A percentile compares a stretch with the other conserved stretches of the same genome.
phyloP scores from a whole-genome alignment of 768 basidiomycete species.

The Tricholoma matsutake region DNA sequence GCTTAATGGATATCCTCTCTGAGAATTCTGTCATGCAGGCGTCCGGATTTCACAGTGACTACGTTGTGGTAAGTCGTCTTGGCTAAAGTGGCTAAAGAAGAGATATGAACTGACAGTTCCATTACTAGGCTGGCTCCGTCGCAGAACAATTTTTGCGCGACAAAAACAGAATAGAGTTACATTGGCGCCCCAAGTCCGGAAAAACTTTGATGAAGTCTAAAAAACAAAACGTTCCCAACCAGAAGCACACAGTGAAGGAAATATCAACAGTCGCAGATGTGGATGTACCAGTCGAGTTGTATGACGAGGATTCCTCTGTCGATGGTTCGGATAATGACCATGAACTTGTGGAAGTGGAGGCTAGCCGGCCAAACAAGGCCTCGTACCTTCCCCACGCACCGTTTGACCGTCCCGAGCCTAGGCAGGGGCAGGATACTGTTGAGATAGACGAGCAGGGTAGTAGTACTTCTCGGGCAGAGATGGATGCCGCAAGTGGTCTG shows the following conservation, averaged over 20 bases:
- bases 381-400: not conserved
- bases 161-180: conserved; percentile 23
- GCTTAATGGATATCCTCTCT: conserved; percentile 46
- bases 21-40: conserved; percentile 42
- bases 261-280: conserved; percentile 22
- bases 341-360: conserved; percentile 13
- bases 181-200: conserved; percentile 30
- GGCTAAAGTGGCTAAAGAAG: not conserved
- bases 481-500: conserved; percentile 18
- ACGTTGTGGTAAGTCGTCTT: conserved; percentile 43
- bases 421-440: conserved; percentile 3
- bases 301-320: conserved; percentile 24
- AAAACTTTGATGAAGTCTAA: conserved; percentile 22
- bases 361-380: not conserved
- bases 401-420: not conserved
- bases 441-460: not conserved
- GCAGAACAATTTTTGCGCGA: conserved; percentile 28
- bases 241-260: conserved; percentile 21
- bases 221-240: conserved; percentile 13
- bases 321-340: conserved; percentile 23
- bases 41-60: conserved; percentile 48
- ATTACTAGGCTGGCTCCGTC: conserved; percentile 31
- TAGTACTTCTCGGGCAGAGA: conserved; percentile 2
- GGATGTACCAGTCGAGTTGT: conserved; percentile 34
- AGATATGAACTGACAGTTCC: not conserved